Evolutionary conservation across 495 filamentous ascomycete genomes (phyloP), one percentile per base, ranked within the genome.

Genomic region (Neurospora sp.): DNA sequence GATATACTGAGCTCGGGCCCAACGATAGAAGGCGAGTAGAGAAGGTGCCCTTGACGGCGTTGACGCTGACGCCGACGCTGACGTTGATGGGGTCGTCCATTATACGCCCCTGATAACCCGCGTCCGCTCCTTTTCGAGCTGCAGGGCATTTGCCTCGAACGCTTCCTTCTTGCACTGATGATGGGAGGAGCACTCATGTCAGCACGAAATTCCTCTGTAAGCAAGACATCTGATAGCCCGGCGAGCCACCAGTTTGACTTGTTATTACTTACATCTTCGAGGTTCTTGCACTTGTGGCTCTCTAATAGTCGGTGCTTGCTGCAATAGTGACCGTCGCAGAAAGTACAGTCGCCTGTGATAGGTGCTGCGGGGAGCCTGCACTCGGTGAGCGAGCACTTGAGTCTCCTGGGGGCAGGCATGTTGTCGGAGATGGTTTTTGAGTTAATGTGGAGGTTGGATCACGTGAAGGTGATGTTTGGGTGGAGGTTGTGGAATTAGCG

Each of bases 331-430:
- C 94, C 94, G 70, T 90, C 84, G 86, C 96, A 99, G 84, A 98
- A 98, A 71, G 89, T 91, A 85, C 96, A 99, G 83, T 98, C 96
- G 11, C 96, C 96, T 59, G 97, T 92, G 79, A 98, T 97, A 72
- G 92, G 89, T 81, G 96, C 93, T 31, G 94, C 94, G 39, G 88
- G 87, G 74, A 91, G 88, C 81, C 88, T 93, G 89, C 96, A 99
- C 74, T 92, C 90, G 84, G 93, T 94, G 86, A 91, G 93, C 74
- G 88, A 90, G 87, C 96, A 99, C 73, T 90, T 89, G 75, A 92
- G 89, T 88, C 94, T 97, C 84, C 92, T 93, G 74, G 90, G 87
- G 24, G 24, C 54, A 75, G 92, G 82, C 84, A 87, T 89, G 82
- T 84, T 89, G 83, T 74, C 80, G 76, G 76, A 78, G 70, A 77